These are phyloP conservation scores for Danielia oregonensis DNA, from an alignment of 805 yeast genomes.

Conservation along the genomic window DNA sequence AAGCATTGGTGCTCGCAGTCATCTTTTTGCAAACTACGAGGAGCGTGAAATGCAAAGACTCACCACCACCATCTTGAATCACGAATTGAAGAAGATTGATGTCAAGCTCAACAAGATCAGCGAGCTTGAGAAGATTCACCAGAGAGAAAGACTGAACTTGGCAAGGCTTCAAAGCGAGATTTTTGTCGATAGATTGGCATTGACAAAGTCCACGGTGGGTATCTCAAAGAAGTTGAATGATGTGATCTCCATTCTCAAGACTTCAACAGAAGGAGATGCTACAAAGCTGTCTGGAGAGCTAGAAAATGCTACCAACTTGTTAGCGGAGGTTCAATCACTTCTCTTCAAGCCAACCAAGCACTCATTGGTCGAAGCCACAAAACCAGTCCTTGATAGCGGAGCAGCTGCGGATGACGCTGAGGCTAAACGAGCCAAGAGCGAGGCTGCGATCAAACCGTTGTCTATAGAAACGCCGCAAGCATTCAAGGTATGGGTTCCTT, in stretches of 20 bases:
- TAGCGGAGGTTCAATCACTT: constrained; percentile 30
- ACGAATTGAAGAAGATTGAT: constrained; percentile 61
- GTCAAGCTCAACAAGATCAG: constrained; percentile 57
- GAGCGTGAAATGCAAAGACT: constrained; percentile 71
- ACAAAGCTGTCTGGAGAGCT: constrained; percentile 10
- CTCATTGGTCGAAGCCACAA: constrained; percentile 17
- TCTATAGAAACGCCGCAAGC: constrained; percentile 40
- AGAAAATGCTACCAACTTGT: constrained; percentile 14
- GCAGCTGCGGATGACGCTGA: constrained; percentile 3
- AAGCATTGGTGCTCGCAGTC: constrained; percentile 72
- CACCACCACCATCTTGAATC: constrained; percentile 54
- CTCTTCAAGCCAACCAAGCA: constrained; percentile 32
- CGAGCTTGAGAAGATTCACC: constrained; percentile 62
- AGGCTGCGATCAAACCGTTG: constrained; percentile 25
- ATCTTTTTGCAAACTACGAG: constrained; percentile 73
- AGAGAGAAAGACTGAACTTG: constrained; percentile 57
- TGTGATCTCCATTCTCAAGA: constrained; percentile 19
- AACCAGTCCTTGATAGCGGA: constrained; percentile 4
- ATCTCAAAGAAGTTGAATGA: constrained; percentile 47
- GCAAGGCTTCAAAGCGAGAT: constrained; percentile 64
- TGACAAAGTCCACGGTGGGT: constrained; percentile 54
- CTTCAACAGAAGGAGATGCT: constrained; percentile 7
- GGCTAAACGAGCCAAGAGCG: constrained; percentile 6
- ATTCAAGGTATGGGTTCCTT: constrained; percentile 45
- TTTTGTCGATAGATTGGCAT: constrained; percentile 61